Evolutionary conservation across 2,329 filamentous ascomycete species (phyloP).

Genomic region (Cladosporium oxysporum): DNA sequence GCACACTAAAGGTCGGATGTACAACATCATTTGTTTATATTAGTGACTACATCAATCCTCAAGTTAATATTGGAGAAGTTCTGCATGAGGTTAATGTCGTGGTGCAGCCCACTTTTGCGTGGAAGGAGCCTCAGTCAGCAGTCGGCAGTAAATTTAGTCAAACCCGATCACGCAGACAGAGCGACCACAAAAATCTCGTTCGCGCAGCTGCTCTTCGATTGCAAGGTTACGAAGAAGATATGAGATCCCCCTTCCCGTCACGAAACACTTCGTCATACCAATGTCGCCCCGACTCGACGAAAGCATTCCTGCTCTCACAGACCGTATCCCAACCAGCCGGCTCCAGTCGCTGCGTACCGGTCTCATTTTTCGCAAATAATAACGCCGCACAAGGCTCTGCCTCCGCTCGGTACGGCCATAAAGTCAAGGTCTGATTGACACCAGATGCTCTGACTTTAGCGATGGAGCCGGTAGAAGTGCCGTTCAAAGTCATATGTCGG

Average conservation of each 20-base stretch:
- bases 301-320: background rate
- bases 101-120: too few relatives aligned
- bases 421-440: background rate
- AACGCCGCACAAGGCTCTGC: background rate
- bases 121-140: too few relatives aligned
- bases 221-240: background rate
- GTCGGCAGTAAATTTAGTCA: background rate
- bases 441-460: background rate
- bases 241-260: background rate
- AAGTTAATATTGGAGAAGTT: too few relatives aligned
- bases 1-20: background rate
- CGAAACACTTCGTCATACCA: slow-evolving; percentile 2
- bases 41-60: too few relatives aligned
- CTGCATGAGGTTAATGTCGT: too few relatives aligned
- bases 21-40: background rate
- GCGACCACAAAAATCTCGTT: background rate
- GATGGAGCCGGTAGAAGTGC: background rate
- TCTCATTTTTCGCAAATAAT: background rate
- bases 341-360: background rate
- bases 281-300: background rate
- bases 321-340: background rate
- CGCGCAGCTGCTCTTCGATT: background rate
- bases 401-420: background rate
- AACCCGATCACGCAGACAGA: background rate
- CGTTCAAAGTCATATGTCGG: background rate